phyloP scores from a whole-genome alignment of 2,329 filamentous ascomycete species.

The Cladosporium austrohemisphaericum region DNA sequence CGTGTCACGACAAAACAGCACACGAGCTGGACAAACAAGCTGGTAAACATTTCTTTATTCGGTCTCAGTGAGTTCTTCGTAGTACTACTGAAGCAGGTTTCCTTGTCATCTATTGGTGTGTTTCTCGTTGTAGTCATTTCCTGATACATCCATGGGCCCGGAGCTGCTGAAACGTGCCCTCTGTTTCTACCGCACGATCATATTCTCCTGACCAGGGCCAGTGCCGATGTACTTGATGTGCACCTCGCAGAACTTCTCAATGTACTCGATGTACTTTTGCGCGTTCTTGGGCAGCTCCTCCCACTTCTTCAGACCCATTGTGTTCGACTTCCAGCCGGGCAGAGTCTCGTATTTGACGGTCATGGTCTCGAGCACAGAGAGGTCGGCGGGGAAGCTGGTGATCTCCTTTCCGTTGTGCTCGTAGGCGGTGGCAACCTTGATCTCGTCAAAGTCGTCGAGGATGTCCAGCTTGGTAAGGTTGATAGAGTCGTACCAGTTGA shows the following conservation, averaged over 20 bases:
- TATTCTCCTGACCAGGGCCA: constrained; percentile 61
- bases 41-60: no score
- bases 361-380: constrained; percentile 54
- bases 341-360: constrained; percentile 67
- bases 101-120: background rate
- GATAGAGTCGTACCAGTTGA: constrained; percentile 65
- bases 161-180: background rate
- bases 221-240: constrained; percentile 64
- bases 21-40: no score
- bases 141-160: background rate
- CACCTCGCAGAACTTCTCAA: constrained; percentile 63
- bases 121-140: background rate
- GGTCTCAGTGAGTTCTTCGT: no score
- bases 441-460: constrained; percentile 67
- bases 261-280: constrained; percentile 62
- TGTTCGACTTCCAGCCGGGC: constrained; percentile 65
- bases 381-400: constrained; percentile 63
- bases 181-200: constrained; percentile 51
- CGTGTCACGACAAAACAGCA: no score
- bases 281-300: constrained; percentile 62
- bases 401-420: constrained; percentile 53
- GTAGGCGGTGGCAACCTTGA: constrained; percentile 74
- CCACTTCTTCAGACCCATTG: constrained; percentile 57
- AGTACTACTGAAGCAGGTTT: no score
- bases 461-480: constrained; percentile 68